These are phyloP conservation scores for Annulohypoxylon bovei DNA, from an alignment of 495 filamentous ascomycete species.

Conservation along the genomic window DNA sequence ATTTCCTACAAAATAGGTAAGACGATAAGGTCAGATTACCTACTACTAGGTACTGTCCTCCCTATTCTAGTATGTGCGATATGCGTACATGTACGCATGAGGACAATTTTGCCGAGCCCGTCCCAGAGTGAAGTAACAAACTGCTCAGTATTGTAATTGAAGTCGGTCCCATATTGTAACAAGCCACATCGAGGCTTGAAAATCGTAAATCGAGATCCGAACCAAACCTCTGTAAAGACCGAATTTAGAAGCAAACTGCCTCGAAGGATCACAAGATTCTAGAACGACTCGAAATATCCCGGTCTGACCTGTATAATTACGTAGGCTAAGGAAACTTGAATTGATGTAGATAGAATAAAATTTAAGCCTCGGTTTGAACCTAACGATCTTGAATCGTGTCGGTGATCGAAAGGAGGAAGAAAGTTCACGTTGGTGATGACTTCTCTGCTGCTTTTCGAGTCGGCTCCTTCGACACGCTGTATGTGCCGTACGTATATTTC, in stretches of 20 bases:
- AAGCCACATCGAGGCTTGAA: conserved; percentile 7
- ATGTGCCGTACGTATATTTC: conserved; percentile 26
- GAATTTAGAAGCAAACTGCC: conserved; percentile 20
- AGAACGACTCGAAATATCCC: conserved; percentile 15
- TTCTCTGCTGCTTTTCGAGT: conserved; percentile 2
- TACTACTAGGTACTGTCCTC: too few species aligned
- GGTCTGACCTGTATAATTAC: conserved; percentile 1
- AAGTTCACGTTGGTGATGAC: background rate
- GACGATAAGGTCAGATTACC: conserved; percentile 10
- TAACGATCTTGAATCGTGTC: conserved; percentile 8
- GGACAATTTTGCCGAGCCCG: conserved; percentile 17
- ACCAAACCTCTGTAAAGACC: conserved; percentile 2
- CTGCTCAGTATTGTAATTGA: background rate
- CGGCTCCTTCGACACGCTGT: conserved; percentile 1
- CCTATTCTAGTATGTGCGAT: conserved; percentile 14
- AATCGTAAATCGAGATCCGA: background rate
- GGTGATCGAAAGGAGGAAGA: conserved; percentile 8
- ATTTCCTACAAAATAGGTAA: conserved; percentile 25
- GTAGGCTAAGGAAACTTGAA: background rate
- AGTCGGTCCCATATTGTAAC: conserved; percentile 4
- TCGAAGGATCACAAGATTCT: conserved; percentile 29
- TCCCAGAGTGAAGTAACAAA: conserved; percentile 12
- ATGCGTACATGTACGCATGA: background rate
- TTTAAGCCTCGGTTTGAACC: background rate
- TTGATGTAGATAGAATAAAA: background rate